phyloP scores from a whole-genome alignment of 2,329 filamentous ascomycete species.

The Atkinsonella texensis region DNA sequence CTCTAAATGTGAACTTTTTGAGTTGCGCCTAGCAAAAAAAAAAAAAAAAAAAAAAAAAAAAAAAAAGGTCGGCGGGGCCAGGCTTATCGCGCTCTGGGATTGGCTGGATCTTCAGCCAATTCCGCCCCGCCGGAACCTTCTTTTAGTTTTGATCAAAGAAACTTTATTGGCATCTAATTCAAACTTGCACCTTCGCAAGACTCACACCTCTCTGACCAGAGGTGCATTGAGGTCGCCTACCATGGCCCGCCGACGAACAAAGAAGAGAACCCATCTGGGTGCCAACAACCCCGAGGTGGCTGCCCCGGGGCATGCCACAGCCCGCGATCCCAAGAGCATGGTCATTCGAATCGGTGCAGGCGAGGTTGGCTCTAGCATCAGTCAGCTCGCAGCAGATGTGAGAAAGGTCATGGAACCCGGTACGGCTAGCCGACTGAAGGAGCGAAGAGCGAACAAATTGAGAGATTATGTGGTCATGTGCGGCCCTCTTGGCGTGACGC shows the following conservation, averaged over 20 bases:
- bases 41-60: too few relatives aligned
- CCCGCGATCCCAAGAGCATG: conserved; percentile 83
- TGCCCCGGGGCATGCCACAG: conserved; percentile 47
- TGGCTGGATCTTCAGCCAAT: conserved; percentile 5
- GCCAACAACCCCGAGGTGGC: conserved; percentile 48
- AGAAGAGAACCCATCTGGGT: conserved; percentile 78
- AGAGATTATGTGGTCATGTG: conserved; percentile 94
- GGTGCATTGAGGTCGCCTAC: conserved; percentile 3
- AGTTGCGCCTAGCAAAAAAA: not conserved
- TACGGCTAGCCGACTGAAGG: conserved; percentile 79
- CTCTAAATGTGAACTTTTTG: not conserved
- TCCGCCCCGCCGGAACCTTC: conserved; percentile 19
- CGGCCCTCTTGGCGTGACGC: conserved; percentile 83
- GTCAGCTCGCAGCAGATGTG: conserved; percentile 83
- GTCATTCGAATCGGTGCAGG: conserved; percentile 93
- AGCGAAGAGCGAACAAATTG: conserved; percentile 76
- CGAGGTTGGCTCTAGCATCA: conserved; percentile 83
- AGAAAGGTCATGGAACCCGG: conserved; percentile 91
- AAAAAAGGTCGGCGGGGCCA: conserved; percentile 23
- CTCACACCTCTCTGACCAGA: too few relatives aligned
- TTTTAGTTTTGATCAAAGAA: conserved; percentile 12
- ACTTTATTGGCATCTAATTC: not conserved
- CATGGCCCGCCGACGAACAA: conserved; percentile 73
- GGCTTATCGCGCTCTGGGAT: conserved; percentile 7
- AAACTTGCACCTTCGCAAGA: not conserved